Percentiles rank a stretch among this genome's conserved stretches.
phyloP scores from a whole-genome alignment of 2,329 filamentous ascomycete genomes.

The Bisporella sp. region DNA sequence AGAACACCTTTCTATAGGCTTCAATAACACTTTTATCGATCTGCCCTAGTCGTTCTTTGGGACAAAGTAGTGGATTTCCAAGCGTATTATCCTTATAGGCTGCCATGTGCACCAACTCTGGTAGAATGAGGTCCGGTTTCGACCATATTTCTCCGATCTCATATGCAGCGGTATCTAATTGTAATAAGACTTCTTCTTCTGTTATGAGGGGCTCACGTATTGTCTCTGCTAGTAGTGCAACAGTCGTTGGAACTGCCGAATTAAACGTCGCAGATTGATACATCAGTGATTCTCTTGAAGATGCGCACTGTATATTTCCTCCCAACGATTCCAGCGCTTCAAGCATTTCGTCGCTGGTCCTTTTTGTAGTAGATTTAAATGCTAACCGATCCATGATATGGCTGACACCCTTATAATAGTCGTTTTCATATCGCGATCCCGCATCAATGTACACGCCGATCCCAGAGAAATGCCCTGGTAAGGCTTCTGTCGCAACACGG shows the following conservation, averaged over 20 bases:
- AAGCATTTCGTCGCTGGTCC: conserved; percentile 75
- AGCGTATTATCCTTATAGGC: conserved; percentile 95
- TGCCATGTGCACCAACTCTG: conserved; percentile 90
- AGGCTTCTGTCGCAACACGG: conserved; percentile 87
- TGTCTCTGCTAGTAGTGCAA: conserved; percentile 84
- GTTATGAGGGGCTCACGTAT: conserved; percentile 82
- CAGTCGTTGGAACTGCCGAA: conserved; percentile 73
- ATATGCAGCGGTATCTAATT: conserved; percentile 87
- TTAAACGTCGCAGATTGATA: conserved; percentile 99
- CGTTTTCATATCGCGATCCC: conserved; percentile 88
- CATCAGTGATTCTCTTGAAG: conserved; percentile 93
- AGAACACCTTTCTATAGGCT: conserved; percentile 77
- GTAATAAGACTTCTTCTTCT: conserved; percentile 77
- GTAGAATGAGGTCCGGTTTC: conserved; percentile 92
- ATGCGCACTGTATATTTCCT: conserved; percentile 95
- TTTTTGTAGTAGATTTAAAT: conserved; percentile 77
- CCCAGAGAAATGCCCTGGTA: conserved; percentile 90
- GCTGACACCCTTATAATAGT: conserved; percentile 77
- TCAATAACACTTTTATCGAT: conserved; percentile 71
- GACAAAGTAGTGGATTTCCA: conserved; percentile 88
- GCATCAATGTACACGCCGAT: conserved; percentile 95
- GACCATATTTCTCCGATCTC: conserved; percentile 97
- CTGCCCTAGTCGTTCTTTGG: conserved; percentile 67
- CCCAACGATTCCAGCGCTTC: conserved; percentile 82
- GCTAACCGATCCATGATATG: conserved; percentile 94